These are phyloP conservation scores for Claviceps sp. DNA, from an alignment of 2,329 filamentous ascomycete species.

Conservation along the genomic window DNA sequence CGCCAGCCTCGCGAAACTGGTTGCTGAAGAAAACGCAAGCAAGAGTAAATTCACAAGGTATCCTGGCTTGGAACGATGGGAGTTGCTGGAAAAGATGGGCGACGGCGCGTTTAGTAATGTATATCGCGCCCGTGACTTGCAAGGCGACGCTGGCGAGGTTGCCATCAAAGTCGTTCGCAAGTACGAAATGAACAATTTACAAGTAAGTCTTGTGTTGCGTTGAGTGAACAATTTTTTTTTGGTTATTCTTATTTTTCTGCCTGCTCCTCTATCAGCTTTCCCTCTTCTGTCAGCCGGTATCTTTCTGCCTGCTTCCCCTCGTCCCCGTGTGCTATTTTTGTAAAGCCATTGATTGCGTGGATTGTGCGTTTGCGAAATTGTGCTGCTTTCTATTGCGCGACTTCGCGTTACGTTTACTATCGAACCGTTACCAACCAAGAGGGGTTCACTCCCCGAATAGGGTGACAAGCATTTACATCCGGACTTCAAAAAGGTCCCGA, in stretches of 20 bases:
- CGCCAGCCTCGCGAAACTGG: constrained; percentile 66
- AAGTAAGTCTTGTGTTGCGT: constrained; percentile 54
- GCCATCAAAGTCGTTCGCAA: constrained; percentile 99
- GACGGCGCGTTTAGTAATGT: constrained; percentile 99
- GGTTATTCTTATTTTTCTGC: constrained; percentile 16
- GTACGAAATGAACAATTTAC: constrained; percentile 96
- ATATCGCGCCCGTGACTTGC: constrained; percentile 70
- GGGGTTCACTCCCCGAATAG: constrained; percentile 41
- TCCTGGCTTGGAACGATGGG: constrained; percentile 47
- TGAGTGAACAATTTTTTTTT: constrained; percentile 1
- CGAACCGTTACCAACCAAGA: constrained; percentile 39
- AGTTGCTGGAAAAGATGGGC: constrained; percentile 90
- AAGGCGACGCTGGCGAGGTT: constrained; percentile 62
- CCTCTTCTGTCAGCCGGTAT: neutral
- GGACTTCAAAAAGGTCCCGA: constrained; percentile 88
- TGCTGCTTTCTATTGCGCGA: constrained; percentile 2
- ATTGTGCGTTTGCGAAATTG: constrained; percentile 10
- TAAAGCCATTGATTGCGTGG: constrained; percentile 1
- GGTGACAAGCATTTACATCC: constrained; percentile 87
- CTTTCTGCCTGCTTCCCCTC: neutral
- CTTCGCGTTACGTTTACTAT: neutral
- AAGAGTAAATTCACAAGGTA: constrained; percentile 68
- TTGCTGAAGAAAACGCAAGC: constrained; percentile 82
- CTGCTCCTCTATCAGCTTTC: neutral
- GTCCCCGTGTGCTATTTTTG: constrained; percentile 3